Evolutionary conservation across 805 yeast species (phyloP).

Genomic region (Cyberlindnera sargentensis): DNA sequence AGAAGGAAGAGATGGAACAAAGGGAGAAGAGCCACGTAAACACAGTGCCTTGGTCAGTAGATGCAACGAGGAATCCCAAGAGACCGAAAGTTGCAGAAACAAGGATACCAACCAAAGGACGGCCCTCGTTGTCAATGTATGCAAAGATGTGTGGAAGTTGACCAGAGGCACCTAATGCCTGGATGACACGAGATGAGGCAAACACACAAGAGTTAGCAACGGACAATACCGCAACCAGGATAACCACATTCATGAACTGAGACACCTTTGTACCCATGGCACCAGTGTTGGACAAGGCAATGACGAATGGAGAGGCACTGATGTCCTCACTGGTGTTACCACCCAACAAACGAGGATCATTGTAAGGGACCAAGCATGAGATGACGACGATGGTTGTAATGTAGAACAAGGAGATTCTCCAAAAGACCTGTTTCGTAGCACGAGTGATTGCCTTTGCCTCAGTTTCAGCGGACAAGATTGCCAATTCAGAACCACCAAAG

Average conservation of each 20-base stretch:
- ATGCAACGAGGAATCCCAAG: slow-evolving; percentile 50
- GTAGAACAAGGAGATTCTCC: slow-evolving; percentile 73
- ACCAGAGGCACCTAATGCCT: slow-evolving; percentile 58
- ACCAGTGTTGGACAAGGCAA: slow-evolving; percentile 61
- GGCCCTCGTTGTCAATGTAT: slow-evolving; percentile 59
- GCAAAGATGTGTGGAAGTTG: slow-evolving; percentile 52
- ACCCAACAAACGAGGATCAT: slow-evolving; percentile 38
- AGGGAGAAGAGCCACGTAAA: slow-evolving; percentile 61
- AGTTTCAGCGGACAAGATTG: slow-evolving; percentile 69
- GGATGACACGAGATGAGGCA: slow-evolving; percentile 61
- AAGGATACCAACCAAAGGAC: slow-evolving; percentile 55
- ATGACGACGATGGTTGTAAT: slow-evolving; percentile 47
- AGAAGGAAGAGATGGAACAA: slow-evolving; percentile 53
- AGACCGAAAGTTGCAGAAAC: slow-evolving; percentile 48
- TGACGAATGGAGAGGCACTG: slow-evolving; percentile 75
- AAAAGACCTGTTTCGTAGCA: slow-evolving; percentile 66
- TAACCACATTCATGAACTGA: slow-evolving; percentile 62
- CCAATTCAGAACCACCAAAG: slow-evolving; percentile 68
- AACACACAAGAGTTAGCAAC: slow-evolving; percentile 69
- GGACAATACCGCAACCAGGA: slow-evolving; percentile 60
- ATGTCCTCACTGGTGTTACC: slow-evolving; percentile 49
- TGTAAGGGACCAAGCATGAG: slow-evolving; percentile 69
- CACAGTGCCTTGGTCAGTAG: slow-evolving; percentile 42
- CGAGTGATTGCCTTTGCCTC: slow-evolving; percentile 63
- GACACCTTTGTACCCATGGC: slow-evolving; percentile 50